Conservation (phyloP, 1,284 basidiomycete genomes). For the Wallemia hederae region DNA sequence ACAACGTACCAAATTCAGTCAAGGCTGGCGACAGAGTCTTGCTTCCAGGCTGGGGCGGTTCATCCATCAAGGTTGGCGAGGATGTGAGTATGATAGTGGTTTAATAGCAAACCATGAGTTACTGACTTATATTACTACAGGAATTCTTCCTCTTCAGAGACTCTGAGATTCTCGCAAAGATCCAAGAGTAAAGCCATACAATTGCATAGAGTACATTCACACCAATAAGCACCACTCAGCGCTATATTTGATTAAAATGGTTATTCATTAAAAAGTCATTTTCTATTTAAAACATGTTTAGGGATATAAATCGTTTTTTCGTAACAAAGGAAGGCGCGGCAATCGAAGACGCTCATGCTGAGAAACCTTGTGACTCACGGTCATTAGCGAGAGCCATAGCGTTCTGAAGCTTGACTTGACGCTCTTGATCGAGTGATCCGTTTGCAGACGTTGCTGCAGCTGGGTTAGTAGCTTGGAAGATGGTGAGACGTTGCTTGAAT, state of each 20-base stretch:
- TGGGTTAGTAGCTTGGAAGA: slow-evolving; percentile 1
- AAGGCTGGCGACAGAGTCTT: slow-evolving; percentile 75
- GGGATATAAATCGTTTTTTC: background rate
- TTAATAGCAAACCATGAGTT: background rate
- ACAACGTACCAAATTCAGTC: slow-evolving; percentile 44
- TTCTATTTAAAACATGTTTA: background rate
- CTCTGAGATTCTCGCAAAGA: slow-evolving; percentile 84
- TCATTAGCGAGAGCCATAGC: background rate
- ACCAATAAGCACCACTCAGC: no score
- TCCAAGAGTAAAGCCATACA: slow-evolving; percentile 42
- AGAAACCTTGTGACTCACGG: background rate
- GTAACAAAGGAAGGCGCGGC: no score
- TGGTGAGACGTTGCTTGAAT: slow-evolving; percentile 39
- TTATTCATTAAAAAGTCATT: background rate
- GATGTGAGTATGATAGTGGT: slow-evolving; percentile 19
- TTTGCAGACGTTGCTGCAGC: background rate
- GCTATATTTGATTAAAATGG: background rate
- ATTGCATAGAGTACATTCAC: slow-evolving; percentile 2
- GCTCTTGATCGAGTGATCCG: background rate
- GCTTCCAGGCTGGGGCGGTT: slow-evolving; percentile 85
- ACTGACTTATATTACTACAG: no score
- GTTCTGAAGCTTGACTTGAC: background rate
- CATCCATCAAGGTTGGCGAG: slow-evolving; percentile 82
- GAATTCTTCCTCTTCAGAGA: slow-evolving; percentile 92
- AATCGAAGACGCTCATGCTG: background rate